A percentile compares a stretch with the other conserved stretches of the same genome.
phyloP scores from a whole-genome alignment of 495 filamentous ascomycete genomes.

The Rhypophila decipiens region DNA sequence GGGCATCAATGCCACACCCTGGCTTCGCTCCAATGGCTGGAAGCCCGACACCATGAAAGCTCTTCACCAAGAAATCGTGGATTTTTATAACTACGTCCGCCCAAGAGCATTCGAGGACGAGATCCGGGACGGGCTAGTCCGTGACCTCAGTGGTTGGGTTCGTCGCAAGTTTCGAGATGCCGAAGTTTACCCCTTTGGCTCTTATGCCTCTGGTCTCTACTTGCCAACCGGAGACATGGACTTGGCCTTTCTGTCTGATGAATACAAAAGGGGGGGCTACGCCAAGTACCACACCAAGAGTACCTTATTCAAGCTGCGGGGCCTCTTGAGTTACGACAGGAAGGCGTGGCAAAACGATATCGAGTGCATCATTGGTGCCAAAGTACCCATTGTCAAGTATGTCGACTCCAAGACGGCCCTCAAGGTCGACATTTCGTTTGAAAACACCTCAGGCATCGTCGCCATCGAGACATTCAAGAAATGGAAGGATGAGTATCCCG shows the following conservation, averaged over 20 bases:
- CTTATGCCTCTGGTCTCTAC: slow-evolving; percentile 84
- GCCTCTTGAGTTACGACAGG: slow-evolving; percentile 40
- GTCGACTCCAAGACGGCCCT: slow-evolving; percentile 65
- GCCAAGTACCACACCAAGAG: slow-evolving; percentile 32
- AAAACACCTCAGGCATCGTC: slow-evolving; percentile 72
- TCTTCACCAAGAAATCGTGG: slow-evolving; percentile 80
- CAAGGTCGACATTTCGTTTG: slow-evolving; percentile 86
- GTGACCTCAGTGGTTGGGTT: slow-evolving; percentile 49
- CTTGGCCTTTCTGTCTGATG: slow-evolving; percentile 69
- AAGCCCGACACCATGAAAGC: slow-evolving; percentile 34
- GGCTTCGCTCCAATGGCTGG: slow-evolving; percentile 49
- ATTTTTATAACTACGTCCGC: slow-evolving; percentile 77
- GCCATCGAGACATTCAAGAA: slow-evolving; percentile 70
- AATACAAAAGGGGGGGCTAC: slow-evolving; percentile 38
- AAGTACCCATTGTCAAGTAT: slow-evolving; percentile 91
- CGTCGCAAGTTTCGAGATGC: slow-evolving; percentile 45
- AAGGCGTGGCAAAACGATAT: slow-evolving; percentile 48
- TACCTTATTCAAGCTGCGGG: slow-evolving; percentile 39
- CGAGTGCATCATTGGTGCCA: slow-evolving; percentile 63
- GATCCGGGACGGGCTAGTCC: slow-evolving; percentile 65
- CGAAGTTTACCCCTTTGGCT: slow-evolving; percentile 72
- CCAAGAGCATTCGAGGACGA: slow-evolving; percentile 70
- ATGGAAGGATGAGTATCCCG: slow-evolving; percentile 74
- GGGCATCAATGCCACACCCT: slow-evolving; percentile 50
- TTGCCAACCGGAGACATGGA: slow-evolving; percentile 92